Evolutionary conservation across 2,329 filamentous ascomycete species (phyloP).

Genomic region (Acrocalymma vagum): DNA sequence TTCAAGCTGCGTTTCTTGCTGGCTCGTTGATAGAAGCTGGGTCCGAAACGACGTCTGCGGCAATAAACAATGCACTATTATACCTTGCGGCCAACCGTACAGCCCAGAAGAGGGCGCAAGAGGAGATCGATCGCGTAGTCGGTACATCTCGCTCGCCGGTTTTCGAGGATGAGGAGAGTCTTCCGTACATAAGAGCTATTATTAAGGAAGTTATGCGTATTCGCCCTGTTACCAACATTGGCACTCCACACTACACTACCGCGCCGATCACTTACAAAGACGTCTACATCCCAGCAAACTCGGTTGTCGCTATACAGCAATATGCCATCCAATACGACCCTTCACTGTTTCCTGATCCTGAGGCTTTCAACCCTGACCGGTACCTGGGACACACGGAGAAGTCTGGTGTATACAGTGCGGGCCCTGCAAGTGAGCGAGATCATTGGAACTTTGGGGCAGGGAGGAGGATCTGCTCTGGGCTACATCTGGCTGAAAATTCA

Average conservation of each 20-base stretch:
- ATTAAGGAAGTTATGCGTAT: constrained; percentile 56
- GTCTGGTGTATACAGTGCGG: constrained; percentile 42
- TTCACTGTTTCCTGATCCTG: constrained; percentile 43
- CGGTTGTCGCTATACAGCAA: constrained; percentile 39
- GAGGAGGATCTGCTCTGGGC: constrained; percentile 53
- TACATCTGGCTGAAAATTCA: constrained; percentile 53
- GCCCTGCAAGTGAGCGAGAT: constrained; percentile 44
- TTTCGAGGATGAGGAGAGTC: constrained; percentile 55
- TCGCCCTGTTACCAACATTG: constrained; percentile 43
- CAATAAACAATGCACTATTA: constrained; percentile 42
- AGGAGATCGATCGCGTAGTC: constrained; percentile 29
- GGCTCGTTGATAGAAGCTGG: constrained; percentile 51
- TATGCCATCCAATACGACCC: constrained; percentile 49
- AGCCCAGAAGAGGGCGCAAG: constrained; percentile 26
- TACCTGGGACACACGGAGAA: constrained; percentile 46
- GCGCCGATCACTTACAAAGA: constrained; percentile 51
- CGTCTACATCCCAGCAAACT: constrained; percentile 54
- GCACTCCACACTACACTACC: constrained; percentile 43
- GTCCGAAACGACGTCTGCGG: constrained; percentile 48
- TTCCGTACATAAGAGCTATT: constrained; percentile 50
- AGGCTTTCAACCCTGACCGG: constrained; percentile 54
- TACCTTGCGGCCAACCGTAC: constrained; percentile 37
- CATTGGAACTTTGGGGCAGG: constrained; percentile 52
- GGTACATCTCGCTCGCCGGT: constrained; percentile 26
- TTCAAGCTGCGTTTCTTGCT: constrained; percentile 46